phyloP scores from a whole-genome alignment of 495 filamentous ascomycete genomes.

The Polyplosphaeria fusca region DNA sequence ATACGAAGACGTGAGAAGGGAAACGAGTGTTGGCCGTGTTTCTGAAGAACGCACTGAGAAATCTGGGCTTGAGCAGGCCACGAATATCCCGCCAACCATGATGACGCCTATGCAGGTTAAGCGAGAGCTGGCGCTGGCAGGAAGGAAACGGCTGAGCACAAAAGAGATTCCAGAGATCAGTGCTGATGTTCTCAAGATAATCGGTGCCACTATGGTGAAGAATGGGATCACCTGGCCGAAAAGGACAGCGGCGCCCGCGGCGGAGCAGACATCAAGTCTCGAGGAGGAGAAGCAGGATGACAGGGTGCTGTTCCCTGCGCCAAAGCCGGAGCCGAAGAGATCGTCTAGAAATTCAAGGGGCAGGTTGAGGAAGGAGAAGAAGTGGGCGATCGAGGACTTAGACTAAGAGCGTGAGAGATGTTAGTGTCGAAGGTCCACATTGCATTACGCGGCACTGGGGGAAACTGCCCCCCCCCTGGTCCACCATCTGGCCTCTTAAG shows the following conservation, averaged over 20 bases:
- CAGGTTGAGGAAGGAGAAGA: neutral
- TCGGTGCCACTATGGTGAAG: neutral
- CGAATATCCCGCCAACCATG: constrained; percentile 33
- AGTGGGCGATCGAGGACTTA: neutral
- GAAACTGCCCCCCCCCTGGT: too few species aligned
- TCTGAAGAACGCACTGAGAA: constrained; percentile 54
- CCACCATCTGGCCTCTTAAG: too few species aligned
- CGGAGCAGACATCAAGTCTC: too few species aligned
- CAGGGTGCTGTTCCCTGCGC: too few species aligned
- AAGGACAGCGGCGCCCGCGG: neutral
- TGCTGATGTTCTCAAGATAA: neutral
- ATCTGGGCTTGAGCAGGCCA: constrained; percentile 37
- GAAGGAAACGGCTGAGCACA: constrained; percentile 19
- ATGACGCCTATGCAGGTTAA: constrained; percentile 54
- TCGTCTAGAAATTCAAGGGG: too few species aligned
- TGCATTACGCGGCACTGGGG: too few species aligned
- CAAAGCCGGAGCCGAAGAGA: too few species aligned
- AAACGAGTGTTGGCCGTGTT: too few species aligned
- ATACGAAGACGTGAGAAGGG: constrained; percentile 53
- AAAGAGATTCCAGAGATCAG: neutral
- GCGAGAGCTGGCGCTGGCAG: constrained; percentile 44
- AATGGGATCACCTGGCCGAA: neutral
- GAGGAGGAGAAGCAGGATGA: too few species aligned
- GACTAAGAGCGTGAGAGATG: neutral
- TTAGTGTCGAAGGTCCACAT: too few species aligned